Conservation (phyloP, 2,329 filamentous ascomycete genomes). For the Talaromyces amestolkiae region DNA sequence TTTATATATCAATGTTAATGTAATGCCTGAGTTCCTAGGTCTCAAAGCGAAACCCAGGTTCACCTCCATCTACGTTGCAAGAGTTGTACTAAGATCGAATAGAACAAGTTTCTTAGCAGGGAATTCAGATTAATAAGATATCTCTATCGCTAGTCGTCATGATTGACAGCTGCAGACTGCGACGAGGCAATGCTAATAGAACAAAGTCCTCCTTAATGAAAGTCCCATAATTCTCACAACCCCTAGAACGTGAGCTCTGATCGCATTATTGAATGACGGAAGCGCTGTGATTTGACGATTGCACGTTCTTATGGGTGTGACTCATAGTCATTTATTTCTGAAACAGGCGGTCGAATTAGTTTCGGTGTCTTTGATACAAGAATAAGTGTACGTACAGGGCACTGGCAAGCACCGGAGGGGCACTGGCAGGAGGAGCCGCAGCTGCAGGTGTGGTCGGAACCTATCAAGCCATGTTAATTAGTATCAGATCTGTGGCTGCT, state of each 20-base stretch:
- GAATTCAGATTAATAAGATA: not conserved
- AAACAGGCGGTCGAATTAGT: not conserved
- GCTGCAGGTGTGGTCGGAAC: constrained; percentile 16
- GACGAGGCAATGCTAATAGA: constrained; percentile 5
- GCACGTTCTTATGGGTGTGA: not conserved
- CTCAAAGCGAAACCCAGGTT: not conserved
- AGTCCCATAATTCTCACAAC: constrained; percentile 2
- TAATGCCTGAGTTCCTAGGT: not conserved
- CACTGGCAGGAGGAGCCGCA: constrained; percentile 17
- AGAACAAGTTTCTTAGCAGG: not conserved
- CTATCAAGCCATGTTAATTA: not conserved
- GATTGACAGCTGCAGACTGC: not conserved
- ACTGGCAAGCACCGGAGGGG: constrained; percentile 12
- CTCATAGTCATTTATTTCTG: constrained; percentile 3
- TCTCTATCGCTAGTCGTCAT: constrained; percentile 1
- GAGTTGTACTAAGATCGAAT: not conserved
- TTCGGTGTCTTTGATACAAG: not conserved
- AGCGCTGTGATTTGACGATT: not conserved
- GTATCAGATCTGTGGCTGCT: not conserved
- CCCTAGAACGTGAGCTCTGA: not conserved
- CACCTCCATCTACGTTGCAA: not conserved
- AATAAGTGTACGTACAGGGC: constrained; percentile 9
- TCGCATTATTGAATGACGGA: not conserved
- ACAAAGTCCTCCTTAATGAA: constrained; percentile 11
- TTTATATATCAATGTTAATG: not conserved